Evolutionary conservation across 2,329 filamentous ascomycete genomes (phyloP).

Genomic region (Xylariaceae sp.): DNA sequence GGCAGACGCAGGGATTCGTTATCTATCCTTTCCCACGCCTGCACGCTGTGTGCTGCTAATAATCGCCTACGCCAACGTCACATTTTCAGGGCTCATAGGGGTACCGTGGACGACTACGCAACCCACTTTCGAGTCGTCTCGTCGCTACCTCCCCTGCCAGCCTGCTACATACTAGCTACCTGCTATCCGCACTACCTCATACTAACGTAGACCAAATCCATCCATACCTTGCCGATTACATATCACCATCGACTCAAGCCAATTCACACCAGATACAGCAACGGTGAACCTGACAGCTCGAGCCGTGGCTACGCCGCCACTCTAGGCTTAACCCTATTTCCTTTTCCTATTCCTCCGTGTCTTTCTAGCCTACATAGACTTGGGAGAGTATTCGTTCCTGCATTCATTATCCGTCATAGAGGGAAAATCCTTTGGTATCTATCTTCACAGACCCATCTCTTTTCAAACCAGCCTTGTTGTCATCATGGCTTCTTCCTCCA

Average conservation of each 20-base stretch:
- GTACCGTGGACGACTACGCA: not conserved
- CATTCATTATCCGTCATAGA: not conserved
- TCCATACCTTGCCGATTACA: not conserved
- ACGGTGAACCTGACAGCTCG: constrained; percentile 14
- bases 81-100: constrained; percentile 1
- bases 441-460: not conserved
- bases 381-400: no score
- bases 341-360: constrained; percentile 1
- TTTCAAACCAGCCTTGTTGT: not conserved
- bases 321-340: constrained; percentile 1
- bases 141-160: no score
- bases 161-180: no score
- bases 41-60: no score
- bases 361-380: no score
- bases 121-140: constrained; percentile 15
- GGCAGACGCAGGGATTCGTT: constrained; percentile 4
- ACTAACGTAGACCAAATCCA: constrained; percentile 2
- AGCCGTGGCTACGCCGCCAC: constrained; percentile 13
- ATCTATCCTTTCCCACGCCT: constrained; percentile 4
- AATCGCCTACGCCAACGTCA: constrained; percentile 25
- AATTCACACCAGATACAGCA: not conserved
- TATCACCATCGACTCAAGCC: constrained; percentile 3
- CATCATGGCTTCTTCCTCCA: constrained; percentile 30
- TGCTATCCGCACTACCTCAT: constrained; percentile 2
- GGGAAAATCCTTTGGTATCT: not conserved